phyloP scores from a whole-genome alignment of 2,329 filamentous ascomycete species.

The Sclerotinia subarctica region DNA sequence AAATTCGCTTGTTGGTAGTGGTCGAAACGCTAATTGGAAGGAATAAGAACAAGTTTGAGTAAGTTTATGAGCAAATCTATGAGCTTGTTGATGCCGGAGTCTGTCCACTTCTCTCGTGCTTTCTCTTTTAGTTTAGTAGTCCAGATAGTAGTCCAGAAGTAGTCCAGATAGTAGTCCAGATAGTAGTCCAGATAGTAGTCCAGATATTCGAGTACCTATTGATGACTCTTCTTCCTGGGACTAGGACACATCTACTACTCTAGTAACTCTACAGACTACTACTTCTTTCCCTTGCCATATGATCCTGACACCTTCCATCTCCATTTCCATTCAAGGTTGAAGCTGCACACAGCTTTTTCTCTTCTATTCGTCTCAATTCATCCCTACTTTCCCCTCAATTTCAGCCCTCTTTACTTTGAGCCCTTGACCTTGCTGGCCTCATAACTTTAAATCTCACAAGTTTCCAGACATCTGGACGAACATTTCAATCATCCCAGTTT shows the following conservation, averaged over 20 bases:
- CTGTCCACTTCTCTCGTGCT: neutral
- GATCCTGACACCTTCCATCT: neutral
- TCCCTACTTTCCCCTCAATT: constrained; percentile 7
- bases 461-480: constrained; percentile 6
- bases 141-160: no score
- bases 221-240: neutral
- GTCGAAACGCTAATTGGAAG: neutral
- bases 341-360: neutral
- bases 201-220: neutral
- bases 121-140: neutral
- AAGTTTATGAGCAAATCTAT: neutral
- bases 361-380: neutral
- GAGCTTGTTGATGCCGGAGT: neutral
- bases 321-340: constrained; percentile 1
- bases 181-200: no score
- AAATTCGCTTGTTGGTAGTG: no score
- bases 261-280: no score
- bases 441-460: neutral
- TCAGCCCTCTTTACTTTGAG: neutral
- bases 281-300: neutral
- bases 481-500: constrained; percentile 14
- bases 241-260: neutral
- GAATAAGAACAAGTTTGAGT: neutral
- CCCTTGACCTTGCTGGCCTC: constrained; percentile 18
- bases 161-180: no score